Evolutionary conservation across 768 basidiomycete species (phyloP).

Genomic region (Russula griseocarnosa): DNA sequence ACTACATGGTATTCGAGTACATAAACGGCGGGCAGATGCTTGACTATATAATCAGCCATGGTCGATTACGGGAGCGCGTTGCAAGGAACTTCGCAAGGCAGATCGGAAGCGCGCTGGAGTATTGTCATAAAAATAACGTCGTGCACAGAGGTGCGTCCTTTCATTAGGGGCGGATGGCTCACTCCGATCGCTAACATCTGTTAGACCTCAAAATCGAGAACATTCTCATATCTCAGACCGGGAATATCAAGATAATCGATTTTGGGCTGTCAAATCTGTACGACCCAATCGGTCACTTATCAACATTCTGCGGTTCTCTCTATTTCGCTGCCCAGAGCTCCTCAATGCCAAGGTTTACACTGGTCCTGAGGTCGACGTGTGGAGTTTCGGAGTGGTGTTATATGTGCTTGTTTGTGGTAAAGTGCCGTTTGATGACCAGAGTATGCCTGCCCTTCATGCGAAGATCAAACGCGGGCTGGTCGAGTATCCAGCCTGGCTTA

Average conservation of each 20-base stretch:
- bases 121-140: conserved; percentile 96
- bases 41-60: conserved; percentile 99
- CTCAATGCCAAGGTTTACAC: conserved; percentile 96
- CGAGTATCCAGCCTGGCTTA: conserved; percentile 97
- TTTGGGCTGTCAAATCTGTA: conserved; percentile 97
- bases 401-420: conserved; percentile 98
- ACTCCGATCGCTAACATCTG: conserved; percentile 6
- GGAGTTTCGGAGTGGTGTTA: conserved; percentile 98
- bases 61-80: conserved; percentile 88
- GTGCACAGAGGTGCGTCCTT: conserved; percentile 76
- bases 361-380: conserved; percentile 97
- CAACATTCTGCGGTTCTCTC: conserved; percentile 95
- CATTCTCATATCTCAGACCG: conserved; percentile 96
- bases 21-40: conserved; percentile 99
- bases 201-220: conserved; percentile 98
- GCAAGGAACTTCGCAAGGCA: conserved; percentile 97
- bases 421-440: conserved; percentile 98
- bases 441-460: conserved; percentile 97
- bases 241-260: conserved; percentile 99
- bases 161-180: conserved; percentile 6
- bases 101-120: conserved; percentile 93
- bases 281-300: conserved; percentile 73
- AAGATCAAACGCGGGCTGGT: conserved; percentile 98
- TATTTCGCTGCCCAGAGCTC: conserved; percentile 97
- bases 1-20: conserved; percentile 99